Evolutionary conservation across 2,329 filamentous ascomycete genomes (phyloP), one percentile per base, ranked within the genome.

Genomic region (Rhynchosporium secalis): DNA sequence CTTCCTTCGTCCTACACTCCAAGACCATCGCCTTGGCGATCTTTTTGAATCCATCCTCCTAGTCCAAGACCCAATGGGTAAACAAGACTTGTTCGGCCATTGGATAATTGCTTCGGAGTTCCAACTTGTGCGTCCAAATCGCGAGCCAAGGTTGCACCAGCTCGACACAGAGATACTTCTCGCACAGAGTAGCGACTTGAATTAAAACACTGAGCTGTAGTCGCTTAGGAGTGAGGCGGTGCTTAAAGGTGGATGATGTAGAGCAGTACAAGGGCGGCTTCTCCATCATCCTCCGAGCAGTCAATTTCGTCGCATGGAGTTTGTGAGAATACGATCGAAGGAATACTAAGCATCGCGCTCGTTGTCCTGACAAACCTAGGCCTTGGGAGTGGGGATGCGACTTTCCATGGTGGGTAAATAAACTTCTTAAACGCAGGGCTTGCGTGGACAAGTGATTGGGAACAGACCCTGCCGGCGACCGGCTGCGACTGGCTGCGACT

Each of bases 31-130:
- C n/a, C 38, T 26, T 33, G 9, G 48, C 26, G 5, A 15, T 9
- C 10, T 13, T 40, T 8, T 52, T 33, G 28, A 54, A 52, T 26
- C 55, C 51, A 4, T 56, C 31, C 54, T 65, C 45, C 8, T 58
- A 20, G 3, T 57, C 47, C 29, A 52, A 54, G 1, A 43, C 47
- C 47, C 57, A 59, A n/a, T 41, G 47, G 2, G 33, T 59, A 29
- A 45, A 59, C 13, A 54, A 48, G 43, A 31, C 33, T 13, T 41
- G 29, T 8, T 51, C 28, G 5, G 33, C 33, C 4, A 40, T 20
- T 13, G 15, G 33, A 38, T 49, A 52, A 12, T 58, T 28, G 9
- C 31, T 41, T 20, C 45, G 29, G n/a, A 43, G 9, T 28, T 45
- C 38, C 15, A 43, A 13, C 13, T 29, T n/a, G 1, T 36, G 33